Percentiles rank a stretch among this genome's conserved stretches.
Evolutionary conservation across 75 land plant species (phyloP).

Genomic region (Pinus albicaulis): DNA sequence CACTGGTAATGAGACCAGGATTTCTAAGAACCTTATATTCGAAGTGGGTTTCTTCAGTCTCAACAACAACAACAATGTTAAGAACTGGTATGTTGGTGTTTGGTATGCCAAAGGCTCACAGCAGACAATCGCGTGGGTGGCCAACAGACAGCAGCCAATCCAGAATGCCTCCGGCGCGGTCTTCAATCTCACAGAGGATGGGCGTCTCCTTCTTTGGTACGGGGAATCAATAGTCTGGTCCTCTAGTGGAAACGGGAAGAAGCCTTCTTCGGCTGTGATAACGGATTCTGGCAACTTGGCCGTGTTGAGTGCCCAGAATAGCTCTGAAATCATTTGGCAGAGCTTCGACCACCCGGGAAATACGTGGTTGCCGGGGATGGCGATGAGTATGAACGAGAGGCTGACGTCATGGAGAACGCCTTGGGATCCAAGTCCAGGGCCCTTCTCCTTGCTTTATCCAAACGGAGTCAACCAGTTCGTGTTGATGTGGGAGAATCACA

Average conservation of each 20-base stretch:
- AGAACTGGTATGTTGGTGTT: conserved; percentile 46
- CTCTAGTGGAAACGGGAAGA: neutral
- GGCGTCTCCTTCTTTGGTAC: conserved; percentile 14
- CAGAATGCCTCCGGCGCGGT: conserved; percentile 13
- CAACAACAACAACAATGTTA: neutral
- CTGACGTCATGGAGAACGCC: neutral
- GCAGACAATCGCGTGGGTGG: conserved; percentile 50
- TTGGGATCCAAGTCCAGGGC: conserved; percentile 2
- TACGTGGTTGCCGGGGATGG: neutral
- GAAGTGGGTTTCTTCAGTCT: conserved; percentile 51
- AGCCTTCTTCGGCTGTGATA: no score
- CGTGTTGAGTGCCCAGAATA: neutral
- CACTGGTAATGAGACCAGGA: no score
- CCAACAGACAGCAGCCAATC: conserved; percentile 45
- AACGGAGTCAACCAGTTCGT: neutral
- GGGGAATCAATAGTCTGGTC: conserved; percentile 10
- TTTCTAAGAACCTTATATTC: conserved; percentile 24
- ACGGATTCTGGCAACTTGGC: neutral
- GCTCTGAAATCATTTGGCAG: neutral
- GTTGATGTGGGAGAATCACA: neutral
- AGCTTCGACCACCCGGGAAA: conserved; percentile 1
- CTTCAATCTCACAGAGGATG: conserved; percentile 14
- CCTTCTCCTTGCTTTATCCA: neutral
- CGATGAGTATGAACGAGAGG: no score
- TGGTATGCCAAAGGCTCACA: conserved; percentile 24